These are phyloP conservation scores for Fusarium hainanense DNA, from an alignment of 2,329 filamentous ascomycete species.

Conservation along the genomic window DNA sequence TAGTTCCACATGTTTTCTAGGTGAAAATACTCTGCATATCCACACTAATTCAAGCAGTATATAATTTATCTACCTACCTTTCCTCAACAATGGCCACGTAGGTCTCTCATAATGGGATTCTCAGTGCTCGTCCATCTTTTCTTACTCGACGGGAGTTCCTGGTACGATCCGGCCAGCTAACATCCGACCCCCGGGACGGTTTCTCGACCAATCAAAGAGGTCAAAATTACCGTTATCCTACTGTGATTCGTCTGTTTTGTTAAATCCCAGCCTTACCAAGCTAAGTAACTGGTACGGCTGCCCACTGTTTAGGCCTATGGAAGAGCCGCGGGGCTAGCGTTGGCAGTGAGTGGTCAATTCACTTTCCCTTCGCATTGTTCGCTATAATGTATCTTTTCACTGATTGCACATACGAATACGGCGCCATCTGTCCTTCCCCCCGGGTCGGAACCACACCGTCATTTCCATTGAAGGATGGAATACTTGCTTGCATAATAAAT, in stretches of 20 bases:
- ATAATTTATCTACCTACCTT: neutral
- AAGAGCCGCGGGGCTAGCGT: slow-evolving; percentile 14
- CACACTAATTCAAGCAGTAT: neutral
- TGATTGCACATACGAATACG: slow-evolving; percentile 42
- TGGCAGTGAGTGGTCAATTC: neutral
- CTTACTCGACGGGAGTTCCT: slow-evolving; percentile 7
- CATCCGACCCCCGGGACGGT: slow-evolving; percentile 38
- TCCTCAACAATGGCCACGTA: slow-evolving; percentile 19
- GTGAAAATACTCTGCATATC: neutral
- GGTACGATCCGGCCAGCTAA: slow-evolving; percentile 43
- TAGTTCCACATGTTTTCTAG: neutral
- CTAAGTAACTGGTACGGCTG: slow-evolving; percentile 21
- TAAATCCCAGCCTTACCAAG: slow-evolving; percentile 18
- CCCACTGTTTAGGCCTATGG: neutral
- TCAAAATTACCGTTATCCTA: slow-evolving; percentile 46
- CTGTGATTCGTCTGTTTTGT: slow-evolving; percentile 42
- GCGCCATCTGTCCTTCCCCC: slow-evolving; percentile 6
- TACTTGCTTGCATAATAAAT: neutral
- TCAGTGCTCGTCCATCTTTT: slow-evolving; percentile 7
- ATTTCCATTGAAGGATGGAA: slow-evolving; percentile 22
- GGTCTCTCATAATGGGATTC: neutral
- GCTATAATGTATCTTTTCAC: slow-evolving; percentile 1
- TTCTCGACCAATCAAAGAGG: slow-evolving; percentile 43
- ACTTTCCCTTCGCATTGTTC: neutral
- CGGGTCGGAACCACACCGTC: slow-evolving; percentile 32